These are phyloP conservation scores for Komagataella populi DNA, from an alignment of 805 yeast genomes.

Conservation along the genomic window DNA sequence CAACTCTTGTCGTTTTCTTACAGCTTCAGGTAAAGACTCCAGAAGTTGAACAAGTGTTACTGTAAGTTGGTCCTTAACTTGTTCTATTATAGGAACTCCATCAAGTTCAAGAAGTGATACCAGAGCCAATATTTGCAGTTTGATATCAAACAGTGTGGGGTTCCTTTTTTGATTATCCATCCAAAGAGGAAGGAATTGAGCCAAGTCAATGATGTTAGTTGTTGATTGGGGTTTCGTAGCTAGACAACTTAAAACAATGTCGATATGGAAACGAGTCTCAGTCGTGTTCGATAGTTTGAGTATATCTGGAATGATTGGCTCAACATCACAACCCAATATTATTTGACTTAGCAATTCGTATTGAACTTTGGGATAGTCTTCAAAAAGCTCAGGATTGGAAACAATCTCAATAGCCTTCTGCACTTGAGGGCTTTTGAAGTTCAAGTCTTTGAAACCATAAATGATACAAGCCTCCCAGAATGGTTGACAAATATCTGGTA, in stretches of 20 bases:
- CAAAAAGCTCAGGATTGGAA: slow-evolving; percentile 8
- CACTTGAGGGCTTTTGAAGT: slow-evolving; percentile 4
- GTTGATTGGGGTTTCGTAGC: slow-evolving; percentile 24
- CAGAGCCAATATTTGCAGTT: slow-evolving; percentile 34
- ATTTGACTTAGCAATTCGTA: slow-evolving; percentile 8
- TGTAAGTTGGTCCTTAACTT: neutral
- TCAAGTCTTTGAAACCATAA: slow-evolving; percentile 23
- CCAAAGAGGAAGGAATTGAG: slow-evolving; percentile 31
- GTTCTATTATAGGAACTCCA: neutral
- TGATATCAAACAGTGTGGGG: slow-evolving; percentile 42
- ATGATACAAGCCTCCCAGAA: slow-evolving; percentile 34
- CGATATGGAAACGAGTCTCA: slow-evolving; percentile 20
- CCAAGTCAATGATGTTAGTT: slow-evolving; percentile 21
- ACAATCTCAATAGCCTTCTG: slow-evolving; percentile 4
- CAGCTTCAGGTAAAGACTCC: slow-evolving; percentile 33
- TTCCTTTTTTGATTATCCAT: slow-evolving; percentile 26
- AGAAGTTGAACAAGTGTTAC: slow-evolving; percentile 26
- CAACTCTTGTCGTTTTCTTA: slow-evolving; percentile 30
- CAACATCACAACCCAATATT: slow-evolving; percentile 15
- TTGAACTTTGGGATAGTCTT: slow-evolving; percentile 7
- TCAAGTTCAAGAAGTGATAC: slow-evolving; percentile 22
- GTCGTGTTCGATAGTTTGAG: slow-evolving; percentile 21
- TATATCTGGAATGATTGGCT: slow-evolving; percentile 21
- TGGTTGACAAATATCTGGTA: slow-evolving; percentile 22
- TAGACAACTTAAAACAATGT: slow-evolving; percentile 25